Evolutionary conservation across 495 filamentous ascomycete genomes (phyloP), one percentile per base, ranked within the genome.

Genomic region (Hypoxylon subgilvum): DNA sequence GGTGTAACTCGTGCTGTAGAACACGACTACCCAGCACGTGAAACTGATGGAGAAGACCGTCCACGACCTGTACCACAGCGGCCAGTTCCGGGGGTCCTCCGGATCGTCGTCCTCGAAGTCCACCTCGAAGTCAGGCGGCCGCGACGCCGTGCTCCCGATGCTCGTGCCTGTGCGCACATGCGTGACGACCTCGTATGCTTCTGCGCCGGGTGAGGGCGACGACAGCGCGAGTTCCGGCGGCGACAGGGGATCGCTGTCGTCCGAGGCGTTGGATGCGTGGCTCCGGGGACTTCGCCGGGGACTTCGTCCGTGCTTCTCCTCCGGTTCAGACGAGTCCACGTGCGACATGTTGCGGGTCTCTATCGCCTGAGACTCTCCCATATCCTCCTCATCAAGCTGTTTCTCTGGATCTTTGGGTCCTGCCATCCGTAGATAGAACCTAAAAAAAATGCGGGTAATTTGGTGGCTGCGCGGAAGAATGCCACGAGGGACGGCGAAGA

Each of bases 1-100:
- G 12, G 89, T 89, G 71, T 92, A 96, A 51, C 85, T 88, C 2
- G 92, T 96, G 10, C 85, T 89, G 70, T 93, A 94, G n/a, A 96
- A 73, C 18, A 96, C 88, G 63, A 92, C 83, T 9, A 86, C 78
- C 68, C 88, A 84, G 4, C 88, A 90, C 31, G 87, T 81, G 73
- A 82, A 92, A 17, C 87, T 88, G 25, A 95, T 83, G 47, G 81
- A 73, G 14, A 76, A 68, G 14, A 93, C 76, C 4, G 82, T 78
- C 73, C 85, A 78, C 28, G 76, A 75, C 45, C 87, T 87, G 70
- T 90, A 90, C 71, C 69, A 79, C 14, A 88, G 45, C 0, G 83
- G 70, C 91, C 91, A 96, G 68, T 92, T 90, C 57, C 79, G 77
- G 13, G 92, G 91, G 67, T 94, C 89, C 12, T 80, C 78, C 2